Conservation (phyloP, 2,329 filamentous ascomycete species). For the Fusarium sp. region DNA sequence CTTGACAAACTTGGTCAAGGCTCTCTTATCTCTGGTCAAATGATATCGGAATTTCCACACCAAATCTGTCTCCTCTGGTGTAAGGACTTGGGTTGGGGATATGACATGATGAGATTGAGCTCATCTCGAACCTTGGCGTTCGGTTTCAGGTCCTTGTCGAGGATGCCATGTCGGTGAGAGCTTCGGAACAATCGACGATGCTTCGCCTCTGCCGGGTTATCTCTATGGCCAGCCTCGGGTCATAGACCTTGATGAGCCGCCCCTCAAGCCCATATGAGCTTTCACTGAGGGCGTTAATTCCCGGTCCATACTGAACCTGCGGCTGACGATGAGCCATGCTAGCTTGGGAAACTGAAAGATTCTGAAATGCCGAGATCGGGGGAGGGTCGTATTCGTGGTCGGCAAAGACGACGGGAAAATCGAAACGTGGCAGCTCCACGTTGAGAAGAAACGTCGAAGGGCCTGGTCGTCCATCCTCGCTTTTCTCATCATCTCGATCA, state of each 20-base stretch:
- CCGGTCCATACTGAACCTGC: constrained; percentile 90
- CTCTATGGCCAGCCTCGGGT: constrained; percentile 88
- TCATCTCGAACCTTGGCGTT: constrained; percentile 97
- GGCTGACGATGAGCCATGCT: constrained; percentile 84
- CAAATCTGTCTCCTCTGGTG: constrained; percentile 91
- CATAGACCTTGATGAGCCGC: constrained; percentile 86
- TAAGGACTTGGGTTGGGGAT: constrained; percentile 92
- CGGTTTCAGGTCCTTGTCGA: constrained; percentile 95
- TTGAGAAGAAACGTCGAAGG: constrained; percentile 81
- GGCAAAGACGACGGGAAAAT: constrained; percentile 94
- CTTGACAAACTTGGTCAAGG: constrained; percentile 97
- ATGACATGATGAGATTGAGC: constrained; percentile 89
- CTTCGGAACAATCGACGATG: constrained; percentile 92
- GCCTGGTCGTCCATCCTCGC: constrained; percentile 59
- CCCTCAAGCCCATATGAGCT: constrained; percentile 61
- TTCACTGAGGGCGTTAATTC: constrained; percentile 78
- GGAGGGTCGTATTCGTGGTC: constrained; percentile 93
- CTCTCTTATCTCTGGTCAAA: constrained; percentile 89
- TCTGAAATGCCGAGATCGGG: constrained; percentile 80
- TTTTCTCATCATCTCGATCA: constrained; percentile 47
- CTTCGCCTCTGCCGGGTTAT: constrained; percentile 96
- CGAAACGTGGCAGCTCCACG: constrained; percentile 92
- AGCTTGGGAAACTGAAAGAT: constrained; percentile 67
- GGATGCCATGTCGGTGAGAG: constrained; percentile 87
- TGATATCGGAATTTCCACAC: constrained; percentile 99